A percentile compares a stretch with the other conserved stretches of the same genome.
Conservation (phyloP, 2,329 filamentous ascomycete species). For the Arthrobotrys sphaeroides region DNA sequence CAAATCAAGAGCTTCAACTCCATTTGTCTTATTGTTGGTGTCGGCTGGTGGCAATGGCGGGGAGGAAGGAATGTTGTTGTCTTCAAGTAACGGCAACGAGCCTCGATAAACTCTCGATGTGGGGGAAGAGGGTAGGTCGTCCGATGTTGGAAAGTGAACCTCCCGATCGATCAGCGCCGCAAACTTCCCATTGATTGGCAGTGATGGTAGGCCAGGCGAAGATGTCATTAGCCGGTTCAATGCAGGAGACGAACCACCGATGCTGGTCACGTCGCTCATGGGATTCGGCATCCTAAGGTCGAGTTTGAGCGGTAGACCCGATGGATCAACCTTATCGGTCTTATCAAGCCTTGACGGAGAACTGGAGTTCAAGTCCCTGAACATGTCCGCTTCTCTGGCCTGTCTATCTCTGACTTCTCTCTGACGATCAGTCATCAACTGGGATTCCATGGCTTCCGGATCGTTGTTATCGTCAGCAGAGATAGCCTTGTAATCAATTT, state of each 20-base stretch:
- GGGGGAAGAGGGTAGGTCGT: constrained; percentile 42
- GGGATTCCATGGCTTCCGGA: constrained; percentile 68
- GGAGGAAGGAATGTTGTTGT: constrained; percentile 47
- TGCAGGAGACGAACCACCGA: constrained; percentile 7
- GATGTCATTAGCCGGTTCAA: constrained; percentile 13
- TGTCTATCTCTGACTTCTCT: constrained; percentile 80
- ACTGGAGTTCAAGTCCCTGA: constrained; percentile 29
- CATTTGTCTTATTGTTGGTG: background rate
- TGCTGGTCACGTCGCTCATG: constrained; percentile 17
- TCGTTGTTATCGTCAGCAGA: constrained; percentile 65
- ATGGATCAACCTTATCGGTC: background rate
- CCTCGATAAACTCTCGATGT: constrained; percentile 20
- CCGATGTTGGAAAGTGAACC: constrained; percentile 46
- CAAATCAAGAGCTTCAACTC: background rate
- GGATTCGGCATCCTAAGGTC: constrained; percentile 48
- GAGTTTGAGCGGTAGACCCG: constrained; percentile 26
- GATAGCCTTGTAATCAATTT: constrained; percentile 78
- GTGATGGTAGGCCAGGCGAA: constrained; percentile 30
- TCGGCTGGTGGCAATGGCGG: constrained; percentile 34
- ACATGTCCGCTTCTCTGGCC: constrained; percentile 65
- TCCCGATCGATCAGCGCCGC: constrained; percentile 26
- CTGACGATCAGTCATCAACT: constrained; percentile 80
- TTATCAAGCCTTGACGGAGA: constrained; percentile 13
- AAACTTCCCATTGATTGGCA: constrained; percentile 1
- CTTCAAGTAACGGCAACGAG: constrained; percentile 36